phyloP scores from a whole-genome alignment of 1,284 basidiomycete species.

The Puccinia novopanici region DNA sequence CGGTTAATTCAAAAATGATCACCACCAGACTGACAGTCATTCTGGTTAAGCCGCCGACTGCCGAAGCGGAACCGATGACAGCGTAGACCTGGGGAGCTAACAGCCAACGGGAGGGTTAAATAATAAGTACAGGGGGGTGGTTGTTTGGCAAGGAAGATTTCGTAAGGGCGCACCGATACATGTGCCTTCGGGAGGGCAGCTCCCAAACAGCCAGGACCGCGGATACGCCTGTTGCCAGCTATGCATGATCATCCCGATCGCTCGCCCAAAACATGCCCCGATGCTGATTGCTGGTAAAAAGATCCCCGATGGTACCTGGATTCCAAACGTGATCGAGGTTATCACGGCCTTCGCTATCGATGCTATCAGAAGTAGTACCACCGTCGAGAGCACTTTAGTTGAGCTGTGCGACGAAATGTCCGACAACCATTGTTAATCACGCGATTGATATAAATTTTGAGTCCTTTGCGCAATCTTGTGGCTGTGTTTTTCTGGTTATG shows the following conservation, averaged over 20 bases:
- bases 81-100: conserved; percentile 74
- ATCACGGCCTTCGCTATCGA: conserved; percentile 63
- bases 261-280: conserved; percentile 67
- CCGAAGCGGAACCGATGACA: conserved; percentile 76
- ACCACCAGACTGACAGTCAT: conserved; percentile 70
- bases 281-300: conserved; percentile 64
- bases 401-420: conserved; percentile 9
- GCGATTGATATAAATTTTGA: background rate
- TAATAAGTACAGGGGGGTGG: background rate
- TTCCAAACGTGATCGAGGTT: conserved; percentile 45
- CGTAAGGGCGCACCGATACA: conserved; percentile 30
- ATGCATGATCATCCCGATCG: conserved; percentile 80
- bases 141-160: background rate
- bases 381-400: conserved; percentile 51
- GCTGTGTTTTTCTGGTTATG: background rate
- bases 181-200: conserved; percentile 46
- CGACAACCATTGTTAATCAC: background rate
- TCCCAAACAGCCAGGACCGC: conserved; percentile 46
- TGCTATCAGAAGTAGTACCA: conserved; percentile 63
- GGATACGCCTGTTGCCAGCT: conserved; percentile 47
- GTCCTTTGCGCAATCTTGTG: too few species aligned
- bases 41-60: conserved; percentile 76
- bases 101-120: background rate
- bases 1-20: conserved; percentile 69
- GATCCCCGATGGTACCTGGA: conserved; percentile 70